Conservation (phyloP, 2,329 filamentous ascomycete species). For the Dactylellina parvicollis region DNA sequence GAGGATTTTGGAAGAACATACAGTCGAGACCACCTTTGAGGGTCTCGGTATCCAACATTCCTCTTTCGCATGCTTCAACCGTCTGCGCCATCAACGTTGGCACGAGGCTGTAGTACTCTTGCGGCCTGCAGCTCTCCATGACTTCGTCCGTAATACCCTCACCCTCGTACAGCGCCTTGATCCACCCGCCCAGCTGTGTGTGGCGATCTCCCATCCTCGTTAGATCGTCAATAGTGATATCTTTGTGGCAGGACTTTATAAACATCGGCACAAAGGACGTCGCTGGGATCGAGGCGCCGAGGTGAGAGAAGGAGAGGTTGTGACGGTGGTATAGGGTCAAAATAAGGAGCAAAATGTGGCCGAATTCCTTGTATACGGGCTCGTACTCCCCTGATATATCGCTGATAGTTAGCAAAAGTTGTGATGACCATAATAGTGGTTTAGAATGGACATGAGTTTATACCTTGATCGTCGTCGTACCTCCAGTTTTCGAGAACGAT, state of each 20-base stretch:
- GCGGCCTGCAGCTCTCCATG: slow-evolving; percentile 82
- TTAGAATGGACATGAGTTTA: not conserved
- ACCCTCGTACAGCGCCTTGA: slow-evolving; percentile 78
- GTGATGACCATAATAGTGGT: not conserved
- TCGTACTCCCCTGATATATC: slow-evolving; percentile 73
- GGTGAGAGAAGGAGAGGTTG: slow-evolving; percentile 71
- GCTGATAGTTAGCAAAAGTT: slow-evolving; percentile 25
- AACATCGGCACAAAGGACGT: slow-evolving; percentile 57
- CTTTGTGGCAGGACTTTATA: slow-evolving; percentile 63
- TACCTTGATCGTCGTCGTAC: slow-evolving; percentile 80
- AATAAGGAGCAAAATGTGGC: slow-evolving; percentile 77
- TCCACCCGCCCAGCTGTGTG: slow-evolving; percentile 76
- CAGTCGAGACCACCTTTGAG: slow-evolving; percentile 81
- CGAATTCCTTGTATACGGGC: slow-evolving; percentile 86
- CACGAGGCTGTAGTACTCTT: slow-evolving; percentile 82
- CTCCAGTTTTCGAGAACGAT: slow-evolving; percentile 80
- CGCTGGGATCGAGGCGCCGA: slow-evolving; percentile 68
- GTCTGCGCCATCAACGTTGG: slow-evolving; percentile 81
- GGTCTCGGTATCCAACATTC: slow-evolving; percentile 73
- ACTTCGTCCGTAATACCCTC: slow-evolving; percentile 80
- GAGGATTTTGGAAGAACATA: slow-evolving; percentile 59
- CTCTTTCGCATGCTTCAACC: slow-evolving; percentile 74
- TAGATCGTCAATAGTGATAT: slow-evolving; percentile 67
- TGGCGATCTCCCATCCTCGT: slow-evolving; percentile 70
- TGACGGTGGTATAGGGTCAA: slow-evolving; percentile 81